Percentiles rank a stretch among this genome's conserved stretches.
Evolutionary conservation across 306 rosid genomes (phyloP).

Genomic region (Vigna reflexopilosa): DNA sequence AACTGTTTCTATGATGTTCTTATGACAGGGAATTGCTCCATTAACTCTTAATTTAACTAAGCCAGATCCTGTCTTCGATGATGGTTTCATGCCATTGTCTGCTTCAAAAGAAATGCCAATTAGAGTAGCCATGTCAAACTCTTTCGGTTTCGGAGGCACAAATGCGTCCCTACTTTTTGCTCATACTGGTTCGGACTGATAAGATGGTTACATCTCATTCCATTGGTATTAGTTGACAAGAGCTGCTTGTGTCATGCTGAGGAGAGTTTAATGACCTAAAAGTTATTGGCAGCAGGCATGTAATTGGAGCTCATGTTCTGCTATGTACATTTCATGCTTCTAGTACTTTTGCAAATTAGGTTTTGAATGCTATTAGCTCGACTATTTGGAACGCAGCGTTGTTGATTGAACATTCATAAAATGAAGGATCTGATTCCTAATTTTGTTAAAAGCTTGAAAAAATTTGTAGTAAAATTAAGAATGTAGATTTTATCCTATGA

Average conservation of each 20-base stretch:
- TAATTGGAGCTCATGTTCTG: constrained; percentile 8
- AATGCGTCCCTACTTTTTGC: constrained; percentile 87
- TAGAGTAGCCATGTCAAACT: constrained; percentile 81
- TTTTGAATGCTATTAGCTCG: constrained; percentile 30
- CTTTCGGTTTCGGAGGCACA: constrained; percentile 98
- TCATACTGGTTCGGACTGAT: constrained; percentile 48
- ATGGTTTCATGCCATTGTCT: constrained; percentile 72
- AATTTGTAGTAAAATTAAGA: not conserved
- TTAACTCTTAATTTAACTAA: constrained; percentile 80
- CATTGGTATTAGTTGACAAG: no score
- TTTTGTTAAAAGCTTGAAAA: not conserved
- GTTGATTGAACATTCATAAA: not conserved
- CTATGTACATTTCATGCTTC: constrained; percentile 15
- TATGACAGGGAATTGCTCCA: constrained; percentile 87
- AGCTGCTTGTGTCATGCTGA: not conserved
- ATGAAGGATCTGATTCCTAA: not conserved
- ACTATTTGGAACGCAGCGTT: not conserved
- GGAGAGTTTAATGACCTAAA: constrained; percentile 2
- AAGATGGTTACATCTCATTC: not conserved
- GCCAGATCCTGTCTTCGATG: constrained; percentile 81
- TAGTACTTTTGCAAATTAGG: constrained; percentile 9
- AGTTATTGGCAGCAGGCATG: constrained; percentile 13
- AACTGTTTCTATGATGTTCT: constrained; percentile 32
- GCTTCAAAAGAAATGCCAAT: constrained; percentile 71
- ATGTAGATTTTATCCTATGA: not conserved